A percentile compares a stretch with the other conserved stretches of the same genome.
phyloP scores from a whole-genome alignment of 2,329 filamentous ascomycete genomes.

The Blastomyces silverae region DNA sequence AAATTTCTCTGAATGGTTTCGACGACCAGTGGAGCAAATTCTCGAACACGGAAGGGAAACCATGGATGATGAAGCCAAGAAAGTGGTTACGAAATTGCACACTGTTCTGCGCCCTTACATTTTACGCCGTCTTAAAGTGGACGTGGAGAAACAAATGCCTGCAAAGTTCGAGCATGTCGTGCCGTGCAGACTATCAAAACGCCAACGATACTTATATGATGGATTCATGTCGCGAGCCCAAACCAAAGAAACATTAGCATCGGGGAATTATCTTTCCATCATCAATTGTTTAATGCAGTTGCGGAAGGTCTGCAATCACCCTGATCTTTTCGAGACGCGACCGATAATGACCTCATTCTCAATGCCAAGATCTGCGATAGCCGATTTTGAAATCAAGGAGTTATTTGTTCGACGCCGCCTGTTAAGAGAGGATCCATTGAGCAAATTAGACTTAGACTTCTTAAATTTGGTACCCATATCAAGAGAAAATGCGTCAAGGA shows the following conservation, averaged over 20 bases:
- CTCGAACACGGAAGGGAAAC: conserved; percentile 88
- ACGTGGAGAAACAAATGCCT: conserved; percentile 99
- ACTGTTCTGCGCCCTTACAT: conserved; percentile 89
- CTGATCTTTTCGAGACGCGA: conserved; percentile 90
- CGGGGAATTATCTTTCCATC: conserved; percentile 93
- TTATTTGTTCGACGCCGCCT: conserved; percentile 60
- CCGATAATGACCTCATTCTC: conserved; percentile 96
- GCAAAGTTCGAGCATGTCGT: conserved; percentile 97
- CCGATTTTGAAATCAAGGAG: conserved; percentile 68
- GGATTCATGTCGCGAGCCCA: conserved; percentile 88
- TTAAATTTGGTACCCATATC: conserved; percentile 70
- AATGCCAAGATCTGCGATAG: conserved; percentile 70
- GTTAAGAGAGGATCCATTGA: conserved; percentile 56
- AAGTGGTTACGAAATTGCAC: conserved; percentile 87
- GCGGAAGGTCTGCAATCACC: conserved; percentile 96
- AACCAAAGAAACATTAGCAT: conserved; percentile 79
- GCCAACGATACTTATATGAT: conserved; percentile 92
- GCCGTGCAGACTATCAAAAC: conserved; percentile 88
- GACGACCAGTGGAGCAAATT: conserved; percentile 91
- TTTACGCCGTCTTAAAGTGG: conserved; percentile 81
- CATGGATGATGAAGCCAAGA: conserved; percentile 87
- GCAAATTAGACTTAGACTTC: conserved; percentile 63
- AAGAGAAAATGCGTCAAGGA: conserved; percentile 58
- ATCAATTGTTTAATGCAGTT: conserved; percentile 98
- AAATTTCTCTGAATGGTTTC: conserved; percentile 94